These are phyloP conservation scores for Hanseniaspora mollemarum DNA, from an alignment of 805 yeast species.

Conservation along the genomic window DNA sequence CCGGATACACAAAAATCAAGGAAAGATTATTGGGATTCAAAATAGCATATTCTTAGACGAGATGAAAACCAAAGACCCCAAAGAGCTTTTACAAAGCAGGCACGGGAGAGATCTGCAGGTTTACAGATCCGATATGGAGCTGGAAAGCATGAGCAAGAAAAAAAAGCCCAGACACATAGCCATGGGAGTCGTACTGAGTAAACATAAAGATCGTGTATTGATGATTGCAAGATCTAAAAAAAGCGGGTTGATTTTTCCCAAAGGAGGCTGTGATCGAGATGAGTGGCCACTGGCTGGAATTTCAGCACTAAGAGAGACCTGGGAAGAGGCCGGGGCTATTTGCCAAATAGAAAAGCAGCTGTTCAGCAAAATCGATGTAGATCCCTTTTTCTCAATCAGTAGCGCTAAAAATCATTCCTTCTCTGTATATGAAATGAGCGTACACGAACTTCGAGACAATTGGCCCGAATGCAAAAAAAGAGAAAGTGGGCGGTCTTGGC, in stretches of 20 bases:
- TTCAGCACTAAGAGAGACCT: slow-evolving; percentile 76
- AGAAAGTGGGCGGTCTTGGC: neutral
- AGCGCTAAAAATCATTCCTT: neutral
- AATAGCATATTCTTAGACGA: neutral
- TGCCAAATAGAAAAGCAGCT: slow-evolving; percentile 57
- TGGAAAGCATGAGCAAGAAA: neutral
- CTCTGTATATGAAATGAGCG: neutral
- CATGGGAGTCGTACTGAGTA: slow-evolving; percentile 69
- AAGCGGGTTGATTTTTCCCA: slow-evolving; percentile 78
- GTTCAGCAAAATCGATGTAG: slow-evolving; percentile 26
- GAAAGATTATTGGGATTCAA: neutral
- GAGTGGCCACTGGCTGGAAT: slow-evolving; percentile 37
- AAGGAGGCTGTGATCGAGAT: slow-evolving; percentile 88
- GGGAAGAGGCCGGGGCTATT: slow-evolving; percentile 94
- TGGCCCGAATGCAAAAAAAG: slow-evolving; percentile 8
- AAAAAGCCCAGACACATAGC: slow-evolving; percentile 58
- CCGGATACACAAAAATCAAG: neutral
- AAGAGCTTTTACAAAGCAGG: neutral
- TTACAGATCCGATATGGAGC: neutral
- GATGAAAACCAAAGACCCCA: no score
- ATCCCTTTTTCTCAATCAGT: no score
- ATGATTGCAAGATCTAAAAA: slow-evolving; percentile 49
- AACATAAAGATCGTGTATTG: slow-evolving; percentile 48
- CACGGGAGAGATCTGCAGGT: slow-evolving; percentile 8
- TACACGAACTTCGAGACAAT: neutral